Conservation (phyloP, 2,329 filamentous ascomycete genomes). For the Fonsecaea multimorphosa region DNA sequence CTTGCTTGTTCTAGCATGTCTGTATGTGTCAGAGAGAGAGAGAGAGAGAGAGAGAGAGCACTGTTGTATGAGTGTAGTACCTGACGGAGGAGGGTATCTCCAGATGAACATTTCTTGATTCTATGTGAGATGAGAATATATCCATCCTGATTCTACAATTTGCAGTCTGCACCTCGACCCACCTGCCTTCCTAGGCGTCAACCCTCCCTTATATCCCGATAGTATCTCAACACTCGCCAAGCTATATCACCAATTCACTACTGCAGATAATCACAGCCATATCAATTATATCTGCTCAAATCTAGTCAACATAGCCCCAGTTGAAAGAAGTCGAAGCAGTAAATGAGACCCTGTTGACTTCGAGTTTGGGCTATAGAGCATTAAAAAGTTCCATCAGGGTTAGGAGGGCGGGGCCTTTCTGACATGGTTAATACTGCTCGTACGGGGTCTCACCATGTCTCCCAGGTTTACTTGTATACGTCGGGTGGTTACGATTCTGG, state of each 20-base stretch:
- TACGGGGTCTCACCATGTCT: neutral
- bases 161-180: neutral
- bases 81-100: neutral
- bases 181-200: neutral
- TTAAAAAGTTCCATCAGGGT: neutral
- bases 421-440: neutral
- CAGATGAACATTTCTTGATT: neutral
- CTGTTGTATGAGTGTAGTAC: neutral
- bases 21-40: neutral
- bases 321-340: neutral
- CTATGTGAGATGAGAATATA: neutral
- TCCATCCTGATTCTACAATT: no score
- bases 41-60: neutral
- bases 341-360: neutral
- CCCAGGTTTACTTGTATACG: neutral
- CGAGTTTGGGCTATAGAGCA: neutral
- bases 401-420: slow-evolving; percentile 10
- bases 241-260: neutral
- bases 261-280: neutral
- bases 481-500: no score
- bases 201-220: neutral
- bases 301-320: neutral
- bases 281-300: neutral
- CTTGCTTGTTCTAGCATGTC: neutral
- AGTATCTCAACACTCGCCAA: neutral